These are phyloP conservation scores for Vicia faba DNA, from an alignment of 306 rosid species.

Conservation along the genomic window DNA sequence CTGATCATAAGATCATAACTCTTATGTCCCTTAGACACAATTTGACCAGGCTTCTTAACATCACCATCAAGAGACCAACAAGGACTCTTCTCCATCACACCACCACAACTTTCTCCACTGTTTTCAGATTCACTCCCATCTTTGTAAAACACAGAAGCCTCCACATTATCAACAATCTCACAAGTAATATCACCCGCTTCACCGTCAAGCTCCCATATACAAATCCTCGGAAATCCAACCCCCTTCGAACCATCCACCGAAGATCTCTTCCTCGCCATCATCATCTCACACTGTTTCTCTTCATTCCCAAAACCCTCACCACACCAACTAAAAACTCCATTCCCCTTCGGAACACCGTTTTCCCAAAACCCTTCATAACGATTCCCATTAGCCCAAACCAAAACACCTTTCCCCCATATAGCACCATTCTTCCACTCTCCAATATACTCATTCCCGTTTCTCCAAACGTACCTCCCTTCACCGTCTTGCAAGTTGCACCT, in stretches of 20 bases:
- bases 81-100: conserved; percentile 39
- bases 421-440: conserved; percentile 58
- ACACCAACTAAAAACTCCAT: conserved; percentile 43
- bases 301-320: conserved; percentile 41
- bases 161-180: conserved; percentile 54
- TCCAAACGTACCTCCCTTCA: conserved; percentile 58
- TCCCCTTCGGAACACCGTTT: conserved; percentile 53
- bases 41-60: conserved; percentile 56
- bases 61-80: conserved; percentile 44
- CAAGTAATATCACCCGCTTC: conserved; percentile 70
- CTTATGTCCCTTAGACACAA: conserved; percentile 54
- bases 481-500: conserved; percentile 54
- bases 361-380: conserved; percentile 56
- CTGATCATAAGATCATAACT: conserved; percentile 54
- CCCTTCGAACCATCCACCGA: conserved; percentile 51
- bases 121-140: conserved; percentile 46
- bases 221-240: conserved; percentile 53
- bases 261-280: conserved; percentile 36
- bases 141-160: conserved; percentile 52
- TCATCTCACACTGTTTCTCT: conserved; percentile 1
- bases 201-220: conserved; percentile 66
- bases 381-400: conserved; percentile 52
- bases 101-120: conserved; percentile 27
- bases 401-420: conserved; percentile 54
- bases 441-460: conserved; percentile 57